Percentiles rank a stretch among this genome's conserved stretches.
Conservation (phyloP, 2,329 filamentous ascomycete genomes). For the Colletotrichum gigasporum region DNA sequence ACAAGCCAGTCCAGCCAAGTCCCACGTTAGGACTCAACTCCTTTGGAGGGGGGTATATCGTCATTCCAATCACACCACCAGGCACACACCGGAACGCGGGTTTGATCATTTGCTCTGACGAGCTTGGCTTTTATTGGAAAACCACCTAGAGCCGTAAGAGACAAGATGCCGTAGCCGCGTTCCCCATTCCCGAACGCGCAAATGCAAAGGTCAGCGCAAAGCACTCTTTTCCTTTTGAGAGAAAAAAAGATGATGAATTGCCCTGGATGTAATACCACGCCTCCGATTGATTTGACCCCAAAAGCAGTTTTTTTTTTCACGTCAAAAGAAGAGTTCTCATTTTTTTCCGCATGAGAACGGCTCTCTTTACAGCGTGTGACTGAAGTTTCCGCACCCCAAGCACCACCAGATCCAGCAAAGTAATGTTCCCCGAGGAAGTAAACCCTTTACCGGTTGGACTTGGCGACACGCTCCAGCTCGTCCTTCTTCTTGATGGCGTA, state of each 20-base stretch:
- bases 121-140: conserved; percentile 54
- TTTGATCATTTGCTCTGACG: conserved; percentile 48
- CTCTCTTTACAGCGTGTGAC: conserved; percentile 21
- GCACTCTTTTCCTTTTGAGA: conserved; percentile 18
- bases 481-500: conserved; percentile 99
- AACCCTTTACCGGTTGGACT: conserved; percentile 97
- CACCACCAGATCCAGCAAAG: conserved; percentile 28
- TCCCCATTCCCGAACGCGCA: conserved; percentile 56
- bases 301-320: conserved; percentile 30
- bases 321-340: conserved; percentile 14
- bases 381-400: conserved; percentile 40
- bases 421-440: conserved; percentile 37
- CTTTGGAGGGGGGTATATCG: neutral
- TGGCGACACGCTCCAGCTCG: conserved; percentile 99
- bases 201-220: conserved; percentile 46
- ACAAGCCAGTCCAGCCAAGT: neutral
- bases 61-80: conserved; percentile 17
- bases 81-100: conserved; percentile 20
- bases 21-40: no score
- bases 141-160: conserved; percentile 35
- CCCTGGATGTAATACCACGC: conserved; percentile 34
- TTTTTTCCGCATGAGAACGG: no score
- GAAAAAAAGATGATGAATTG: conserved; percentile 32
- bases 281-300: conserved; percentile 33
- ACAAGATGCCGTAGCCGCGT: conserved; percentile 50